Base-by-base conservation (phyloP, 1,284 basidiomycete species). In the Malassezia nana region DNA sequence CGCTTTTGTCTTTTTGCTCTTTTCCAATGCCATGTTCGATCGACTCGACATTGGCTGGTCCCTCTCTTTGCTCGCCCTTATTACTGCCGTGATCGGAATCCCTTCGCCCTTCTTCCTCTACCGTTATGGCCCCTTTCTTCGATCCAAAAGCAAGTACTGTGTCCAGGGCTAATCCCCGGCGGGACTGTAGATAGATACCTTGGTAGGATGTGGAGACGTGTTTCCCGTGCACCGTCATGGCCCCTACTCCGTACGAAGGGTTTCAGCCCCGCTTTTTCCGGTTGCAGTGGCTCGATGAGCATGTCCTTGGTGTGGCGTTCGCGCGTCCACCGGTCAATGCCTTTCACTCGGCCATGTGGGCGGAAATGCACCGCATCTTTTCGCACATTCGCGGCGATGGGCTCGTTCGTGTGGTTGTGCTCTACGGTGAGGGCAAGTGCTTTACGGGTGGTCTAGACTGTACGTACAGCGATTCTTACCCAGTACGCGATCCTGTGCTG, bases 371-470 rank as follows among this genome's bases (percentile, higher is more conserved):
- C 5, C 29, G 25, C 4, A 67, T 74, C 56, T 70, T 75, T 16
- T 39, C 50, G 15, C 46, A 38, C 6, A 59, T 69, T 9, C 60
- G 62, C 28, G 46, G 55, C 22, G 71, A 74, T 33, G 57, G 61
- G 2, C 39, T 65, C 10, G 69, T 75, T n/a, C 49, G 60, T 32
- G 64, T 50, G n/a, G 65, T 75, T 32, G 65, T 75, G 1, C 59
- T 75, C 4, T 64, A 62, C 7, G 68, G 66, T 26, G 60, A 71
- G 42, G 69, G 69, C 6, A 53, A 61, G 9, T 66, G 62, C 29
- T 75, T 75, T 55, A 74, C 72, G 18, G 73, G 71, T 4, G 73
- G 73, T 6, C 61, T 75, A 8, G 73, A 75, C 52, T 52, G 64
- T 59, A 53, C 29, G 60, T 54, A 25, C 13, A n/a, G 12, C 31